phyloP scores from a whole-genome alignment of 441 rosid species.

The Populus tomentosa region DNA sequence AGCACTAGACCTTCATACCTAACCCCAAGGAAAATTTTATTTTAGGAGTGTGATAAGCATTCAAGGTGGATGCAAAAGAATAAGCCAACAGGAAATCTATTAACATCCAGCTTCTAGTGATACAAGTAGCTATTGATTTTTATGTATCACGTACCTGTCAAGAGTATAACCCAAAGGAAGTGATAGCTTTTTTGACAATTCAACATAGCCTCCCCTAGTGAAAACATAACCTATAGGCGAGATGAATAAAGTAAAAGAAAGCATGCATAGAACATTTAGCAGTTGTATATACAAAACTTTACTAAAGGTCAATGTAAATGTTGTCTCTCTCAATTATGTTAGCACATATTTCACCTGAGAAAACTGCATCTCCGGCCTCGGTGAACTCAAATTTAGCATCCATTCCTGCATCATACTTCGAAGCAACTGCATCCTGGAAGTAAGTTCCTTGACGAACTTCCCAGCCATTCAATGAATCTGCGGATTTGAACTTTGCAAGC shows the following conservation, averaged over 20 bases:
- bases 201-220: constrained; percentile 91
- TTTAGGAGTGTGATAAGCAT: not conserved
- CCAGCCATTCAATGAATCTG: constrained; percentile 72
- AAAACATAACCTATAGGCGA: constrained; percentile 70
- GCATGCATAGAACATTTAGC: not conserved
- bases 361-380: constrained; percentile 75
- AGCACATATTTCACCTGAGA: constrained; percentile 52
- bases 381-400: constrained; percentile 88
- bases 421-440: constrained; percentile 74
- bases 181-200: constrained; percentile 70
- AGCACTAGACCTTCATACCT: constrained; percentile 91
- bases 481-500: constrained; percentile 72
- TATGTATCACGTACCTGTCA: constrained; percentile 57
- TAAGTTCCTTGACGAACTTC: constrained; percentile 87
- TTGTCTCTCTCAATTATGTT: too few species aligned
- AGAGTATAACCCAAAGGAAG: constrained; percentile 86
- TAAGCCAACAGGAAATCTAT: not conserved
- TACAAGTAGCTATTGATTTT: not conserved
- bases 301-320: too few species aligned
- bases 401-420: constrained; percentile 91
- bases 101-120: not conserved
- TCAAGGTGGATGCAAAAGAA: not conserved
- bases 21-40: constrained; percentile 16
- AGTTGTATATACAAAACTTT: not conserved
- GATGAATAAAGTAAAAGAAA: constrained; percentile 19